These are phyloP conservation scores for Lepidium campestre DNA, from an alignment of 441 rosid genomes.

Conservation along the genomic window DNA sequence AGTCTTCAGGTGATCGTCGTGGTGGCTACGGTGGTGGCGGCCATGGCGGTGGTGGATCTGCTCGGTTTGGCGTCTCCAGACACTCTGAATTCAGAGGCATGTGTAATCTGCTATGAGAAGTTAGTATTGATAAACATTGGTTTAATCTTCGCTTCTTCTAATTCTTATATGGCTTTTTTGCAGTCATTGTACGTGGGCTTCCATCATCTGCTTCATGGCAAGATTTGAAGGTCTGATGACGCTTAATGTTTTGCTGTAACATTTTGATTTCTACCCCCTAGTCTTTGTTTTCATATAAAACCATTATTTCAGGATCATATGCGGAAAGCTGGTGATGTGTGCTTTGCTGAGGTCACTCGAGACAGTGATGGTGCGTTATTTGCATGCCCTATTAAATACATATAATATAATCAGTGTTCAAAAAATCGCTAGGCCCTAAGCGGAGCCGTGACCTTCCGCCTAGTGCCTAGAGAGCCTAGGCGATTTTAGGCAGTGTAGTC, in stretches of 20 bases:
- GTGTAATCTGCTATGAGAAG: slow-evolving; percentile 4
- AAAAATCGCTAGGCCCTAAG: no score
- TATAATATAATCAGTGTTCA: no score
- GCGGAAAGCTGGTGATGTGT: slow-evolving; percentile 78
- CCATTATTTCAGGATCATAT: slow-evolving; percentile 57
- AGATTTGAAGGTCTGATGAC: slow-evolving; percentile 61
- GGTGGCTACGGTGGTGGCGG: slow-evolving; percentile 52
- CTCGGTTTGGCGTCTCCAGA: slow-evolving; percentile 62
- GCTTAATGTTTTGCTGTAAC: not conserved
- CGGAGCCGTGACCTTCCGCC: no score
- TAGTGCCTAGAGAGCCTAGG: no score
- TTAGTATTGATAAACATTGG: not conserved
- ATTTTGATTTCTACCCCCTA: not conserved
- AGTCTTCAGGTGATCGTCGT: slow-evolving; percentile 76
- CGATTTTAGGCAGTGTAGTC: no score
- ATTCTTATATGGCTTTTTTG: not conserved
- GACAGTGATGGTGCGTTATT: slow-evolving; percentile 51
- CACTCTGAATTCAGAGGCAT: slow-evolving; percentile 92
- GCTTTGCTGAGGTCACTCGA: slow-evolving; percentile 72
- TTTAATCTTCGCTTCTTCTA: not conserved
- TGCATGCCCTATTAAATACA: not conserved
- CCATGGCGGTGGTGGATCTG: slow-evolving; percentile 46
- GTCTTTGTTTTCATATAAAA: not conserved
- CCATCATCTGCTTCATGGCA: slow-evolving; percentile 96
- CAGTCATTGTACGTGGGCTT: slow-evolving; percentile 65